A percentile compares a stretch with the other conserved stretches of the same genome.
These are phyloP conservation scores for Pseudozyma pruni DNA, from an alignment of 1,284 basidiomycete species.

Conservation along the genomic window DNA sequence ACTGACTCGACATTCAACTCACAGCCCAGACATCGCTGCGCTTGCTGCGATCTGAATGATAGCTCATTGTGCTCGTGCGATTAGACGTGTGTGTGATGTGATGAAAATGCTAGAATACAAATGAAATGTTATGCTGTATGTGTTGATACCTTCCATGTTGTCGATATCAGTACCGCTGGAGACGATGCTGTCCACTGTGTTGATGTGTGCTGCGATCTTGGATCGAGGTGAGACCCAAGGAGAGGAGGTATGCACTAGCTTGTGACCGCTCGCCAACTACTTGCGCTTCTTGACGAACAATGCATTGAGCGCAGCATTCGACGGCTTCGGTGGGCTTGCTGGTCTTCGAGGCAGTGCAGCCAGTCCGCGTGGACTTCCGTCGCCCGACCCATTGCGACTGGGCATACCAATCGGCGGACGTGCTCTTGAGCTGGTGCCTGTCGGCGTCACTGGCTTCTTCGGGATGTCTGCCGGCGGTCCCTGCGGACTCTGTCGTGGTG, in stretches of 20 bases:
- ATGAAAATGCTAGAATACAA: conserved; percentile 14
- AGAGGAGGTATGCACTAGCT: background rate
- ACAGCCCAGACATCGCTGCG: too few relatives aligned
- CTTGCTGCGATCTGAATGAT: too few relatives aligned
- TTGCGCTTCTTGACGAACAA: conserved; percentile 49
- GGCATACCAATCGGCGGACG: conserved; percentile 12
- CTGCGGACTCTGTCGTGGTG: conserved; percentile 20
- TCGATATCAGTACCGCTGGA: background rate
- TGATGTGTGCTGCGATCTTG: too few relatives aligned
- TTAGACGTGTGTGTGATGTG: background rate
- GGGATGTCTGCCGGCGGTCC: conserved; percentile 5
- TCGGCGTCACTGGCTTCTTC: conserved; percentile 21
- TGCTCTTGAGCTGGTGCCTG: conserved; percentile 18
- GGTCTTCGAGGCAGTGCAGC: conserved; percentile 29
- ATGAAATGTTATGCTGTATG: conserved; percentile 10
- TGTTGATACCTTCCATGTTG: background rate
- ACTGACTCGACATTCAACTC: too few relatives aligned
- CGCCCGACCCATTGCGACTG: conserved; percentile 5
- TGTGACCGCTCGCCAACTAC: background rate
- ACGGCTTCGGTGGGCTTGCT: conserved; percentile 42
- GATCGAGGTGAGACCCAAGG: too few relatives aligned
- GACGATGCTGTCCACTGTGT: background rate
- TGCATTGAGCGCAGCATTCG: conserved; percentile 43
- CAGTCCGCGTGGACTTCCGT: conserved; percentile 23
- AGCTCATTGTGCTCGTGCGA: conserved; percentile 13